A percentile compares a stretch with the other conserved stretches of the same genome.
phyloP scores from a whole-genome alignment of 352 stramenopile species.

The Thalassiosira ordinaria region DNA sequence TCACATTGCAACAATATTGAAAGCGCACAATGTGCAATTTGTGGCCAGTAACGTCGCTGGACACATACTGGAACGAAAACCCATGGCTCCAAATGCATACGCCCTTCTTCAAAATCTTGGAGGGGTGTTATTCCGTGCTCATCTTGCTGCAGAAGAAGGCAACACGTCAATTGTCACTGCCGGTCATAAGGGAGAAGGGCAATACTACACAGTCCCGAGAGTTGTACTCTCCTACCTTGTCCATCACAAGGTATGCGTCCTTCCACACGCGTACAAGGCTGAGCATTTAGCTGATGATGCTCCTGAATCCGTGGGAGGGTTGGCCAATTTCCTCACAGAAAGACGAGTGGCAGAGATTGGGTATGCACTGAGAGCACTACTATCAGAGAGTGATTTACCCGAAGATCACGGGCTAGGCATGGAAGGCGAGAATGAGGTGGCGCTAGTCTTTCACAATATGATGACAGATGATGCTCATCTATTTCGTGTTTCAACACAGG shows the following conservation, averaged over 20 bases:
- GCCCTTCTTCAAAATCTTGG: slow-evolving; percentile 46
- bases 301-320: slow-evolving; percentile 44
- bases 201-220: slow-evolving; percentile 55
- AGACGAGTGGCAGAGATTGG: slow-evolving; percentile 53
- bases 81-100: slow-evolving; percentile 45
- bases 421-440: slow-evolving; percentile 45
- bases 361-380: slow-evolving; percentile 35
- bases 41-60: slow-evolving; percentile 50
- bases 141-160: slow-evolving; percentile 22
- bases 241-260: slow-evolving; percentile 36
- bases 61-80: slow-evolving; percentile 39
- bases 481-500: slow-evolving; percentile 7
- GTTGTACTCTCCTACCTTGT: slow-evolving; percentile 54
- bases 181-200: slow-evolving; percentile 22
- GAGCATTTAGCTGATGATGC: slow-evolving; percentile 58
- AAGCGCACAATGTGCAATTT: slow-evolving; percentile 46
- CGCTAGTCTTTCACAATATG: slow-evolving; percentile 56
- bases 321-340: slow-evolving; percentile 43
- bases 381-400: slow-evolving; percentile 48
- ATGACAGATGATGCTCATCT: slow-evolving; percentile 34
- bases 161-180: not conserved
- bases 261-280: slow-evolving; percentile 54
- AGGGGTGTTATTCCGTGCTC: slow-evolving; percentile 43
- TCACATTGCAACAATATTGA: slow-evolving; percentile 33
- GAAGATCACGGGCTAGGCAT: slow-evolving; percentile 53